These are phyloP conservation scores for Penicillium coffeae DNA, from an alignment of 495 filamentous ascomycete species.

Conservation along the genomic window DNA sequence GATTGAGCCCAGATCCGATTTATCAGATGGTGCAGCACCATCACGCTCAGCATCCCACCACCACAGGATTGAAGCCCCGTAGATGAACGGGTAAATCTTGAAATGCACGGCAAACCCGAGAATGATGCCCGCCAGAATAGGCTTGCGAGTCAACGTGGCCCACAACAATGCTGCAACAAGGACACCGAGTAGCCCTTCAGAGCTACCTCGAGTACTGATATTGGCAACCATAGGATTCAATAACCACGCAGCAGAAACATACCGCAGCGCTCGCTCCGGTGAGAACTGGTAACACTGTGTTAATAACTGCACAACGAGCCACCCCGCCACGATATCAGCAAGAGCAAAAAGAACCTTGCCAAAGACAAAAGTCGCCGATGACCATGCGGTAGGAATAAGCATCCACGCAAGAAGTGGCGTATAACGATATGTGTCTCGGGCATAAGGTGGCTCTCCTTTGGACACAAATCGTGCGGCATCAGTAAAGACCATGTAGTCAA, in stretches of 20 bases:
- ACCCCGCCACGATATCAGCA: constrained; percentile 81
- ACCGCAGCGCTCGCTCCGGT: constrained; percentile 57
- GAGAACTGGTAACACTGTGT: constrained; percentile 40
- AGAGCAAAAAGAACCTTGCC: constrained; percentile 85
- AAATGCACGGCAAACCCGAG: constrained; percentile 88
- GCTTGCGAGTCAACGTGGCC: constrained; percentile 59
- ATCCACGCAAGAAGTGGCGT: constrained; percentile 91
- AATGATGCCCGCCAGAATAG: constrained; percentile 66
- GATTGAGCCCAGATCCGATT: constrained; percentile 8
- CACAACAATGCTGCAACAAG: constrained; percentile 78
- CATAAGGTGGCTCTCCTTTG: constrained; percentile 67
- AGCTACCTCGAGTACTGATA: constrained; percentile 90
- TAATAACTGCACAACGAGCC: constrained; percentile 70
- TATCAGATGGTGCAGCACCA: constrained; percentile 5
- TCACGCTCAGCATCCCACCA: constrained; percentile 66
- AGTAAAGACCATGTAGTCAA: constrained; percentile 99
- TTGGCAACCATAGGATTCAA: constrained; percentile 97
- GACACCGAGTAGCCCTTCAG: constrained; percentile 83
- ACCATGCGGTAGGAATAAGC: constrained; percentile 68
- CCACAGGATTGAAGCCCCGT: constrained; percentile 81
- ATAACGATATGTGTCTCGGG: constrained; percentile 92
- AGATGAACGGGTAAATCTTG: constrained; percentile 98
- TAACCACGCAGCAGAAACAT: constrained; percentile 76
- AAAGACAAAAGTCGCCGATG: constrained; percentile 56
- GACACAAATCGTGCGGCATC: constrained; percentile 79